These are phyloP conservation scores for Entelexis sorbosivorans DNA, from an alignment of 1,139 yeast genomes.

Conservation along the genomic window DNA sequence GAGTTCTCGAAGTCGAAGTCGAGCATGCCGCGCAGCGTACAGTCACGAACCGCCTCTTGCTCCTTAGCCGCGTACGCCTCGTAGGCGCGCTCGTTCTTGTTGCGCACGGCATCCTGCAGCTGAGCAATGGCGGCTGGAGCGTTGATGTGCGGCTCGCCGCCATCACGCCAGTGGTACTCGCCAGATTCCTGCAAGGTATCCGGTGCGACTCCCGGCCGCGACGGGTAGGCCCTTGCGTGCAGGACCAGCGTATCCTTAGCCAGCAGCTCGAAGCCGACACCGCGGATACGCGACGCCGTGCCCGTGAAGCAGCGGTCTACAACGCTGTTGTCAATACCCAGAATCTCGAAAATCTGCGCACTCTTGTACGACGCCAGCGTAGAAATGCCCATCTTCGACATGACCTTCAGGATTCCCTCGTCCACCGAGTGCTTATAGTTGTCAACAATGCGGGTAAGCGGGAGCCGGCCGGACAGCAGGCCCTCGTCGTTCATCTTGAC, in stretches of 20 bases:
- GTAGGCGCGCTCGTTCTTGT: conserved; percentile 87
- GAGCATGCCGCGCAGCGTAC: conserved; percentile 86
- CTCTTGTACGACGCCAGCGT: conserved; percentile 96
- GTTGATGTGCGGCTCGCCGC: conserved; percentile 91
- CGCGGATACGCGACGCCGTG: conserved; percentile 92
- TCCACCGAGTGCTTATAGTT: conserved; percentile 79
- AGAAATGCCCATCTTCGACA: conserved; percentile 99
- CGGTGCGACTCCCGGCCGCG: conserved; percentile 60
- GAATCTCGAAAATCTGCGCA: conserved; percentile 94
- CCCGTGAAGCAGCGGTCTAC: conserved; percentile 94
- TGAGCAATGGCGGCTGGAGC: conserved; percentile 93
- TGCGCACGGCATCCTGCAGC: conserved; percentile 92
- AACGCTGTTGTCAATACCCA: conserved; percentile 91
- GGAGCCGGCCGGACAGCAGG: conserved; percentile 47
- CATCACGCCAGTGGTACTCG: conserved; percentile 98
- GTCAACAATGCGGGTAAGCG: conserved; percentile 49
- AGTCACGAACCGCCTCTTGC: conserved; percentile 79
- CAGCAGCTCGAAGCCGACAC: conserved; percentile 87
- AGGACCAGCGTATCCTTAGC: conserved; percentile 93
- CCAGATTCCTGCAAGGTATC: conserved; percentile 84
- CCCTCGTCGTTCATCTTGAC: conserved; percentile 76
- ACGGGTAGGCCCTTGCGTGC: conserved; percentile 87
- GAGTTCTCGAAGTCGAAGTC: conserved; percentile 73
- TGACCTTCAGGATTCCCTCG: conserved; percentile 86
- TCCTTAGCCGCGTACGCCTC: conserved; percentile 83